Percentiles rank a stretch among this genome's conserved stretches.
Conservation (phyloP, 257 asterid genomes). For the Vinca minor region DNA sequence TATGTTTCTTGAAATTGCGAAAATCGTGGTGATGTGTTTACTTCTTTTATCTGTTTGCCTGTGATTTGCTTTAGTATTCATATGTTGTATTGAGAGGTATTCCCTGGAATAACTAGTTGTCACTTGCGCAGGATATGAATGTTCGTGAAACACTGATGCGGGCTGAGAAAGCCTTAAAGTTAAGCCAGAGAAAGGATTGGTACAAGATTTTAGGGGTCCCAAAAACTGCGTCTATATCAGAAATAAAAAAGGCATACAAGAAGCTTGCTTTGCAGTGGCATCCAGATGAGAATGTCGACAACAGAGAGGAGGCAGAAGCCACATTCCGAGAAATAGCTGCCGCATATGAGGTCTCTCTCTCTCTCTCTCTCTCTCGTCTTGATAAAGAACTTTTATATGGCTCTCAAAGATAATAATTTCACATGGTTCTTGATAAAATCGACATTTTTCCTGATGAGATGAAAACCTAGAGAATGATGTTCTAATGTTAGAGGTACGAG, state of each 20-base stretch:
- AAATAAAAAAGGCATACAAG: constrained; percentile 87
- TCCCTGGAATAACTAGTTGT: not conserved
- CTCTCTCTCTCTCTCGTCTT: not conserved
- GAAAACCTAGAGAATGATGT: not conserved
- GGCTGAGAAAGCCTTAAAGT: constrained; percentile 71
- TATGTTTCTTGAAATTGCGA: not conserved
- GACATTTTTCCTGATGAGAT: not conserved
- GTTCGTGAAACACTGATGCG: constrained; percentile 58
- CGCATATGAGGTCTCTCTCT: constrained; percentile 73
- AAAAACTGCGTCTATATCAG: constrained; percentile 58
- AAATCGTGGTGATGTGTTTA: not conserved
- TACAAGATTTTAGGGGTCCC: constrained; percentile 83
- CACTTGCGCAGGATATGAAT: constrained; percentile 41
- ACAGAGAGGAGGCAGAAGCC: constrained; percentile 89
- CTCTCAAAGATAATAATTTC: not conserved
- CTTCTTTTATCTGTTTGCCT: not conserved
- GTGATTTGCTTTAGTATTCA: not conserved
- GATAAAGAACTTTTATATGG: not conserved
- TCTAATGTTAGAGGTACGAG: not conserved
- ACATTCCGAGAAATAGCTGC: constrained; percentile 91
- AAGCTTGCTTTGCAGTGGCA: constrained; percentile 97
- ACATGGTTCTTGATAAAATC: not conserved
- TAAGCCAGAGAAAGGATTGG: constrained; percentile 95
- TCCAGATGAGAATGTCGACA: constrained; percentile 85
- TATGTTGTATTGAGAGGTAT: not conserved